Evolutionary conservation across 495 filamentous ascomycete genomes (phyloP), one percentile per base, ranked within the genome.

Genomic region (Lophium mytilinum): DNA sequence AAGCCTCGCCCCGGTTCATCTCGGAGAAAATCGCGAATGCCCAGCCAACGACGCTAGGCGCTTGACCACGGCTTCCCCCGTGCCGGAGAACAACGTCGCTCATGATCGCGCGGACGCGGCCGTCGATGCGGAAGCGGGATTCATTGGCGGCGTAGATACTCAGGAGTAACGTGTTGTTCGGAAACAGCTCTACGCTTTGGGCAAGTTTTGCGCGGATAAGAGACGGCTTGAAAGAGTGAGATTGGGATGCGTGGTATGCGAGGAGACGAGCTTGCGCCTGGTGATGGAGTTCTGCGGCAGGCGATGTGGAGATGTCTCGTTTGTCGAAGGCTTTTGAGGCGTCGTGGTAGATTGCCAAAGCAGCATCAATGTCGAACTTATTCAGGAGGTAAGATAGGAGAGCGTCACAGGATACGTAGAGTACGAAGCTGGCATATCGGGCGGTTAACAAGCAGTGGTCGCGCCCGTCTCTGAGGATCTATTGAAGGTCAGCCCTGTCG

Each of bases 81-180:
- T 52, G 33, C 10, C 60, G 61, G 5, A 80, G 67, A 15, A 80
- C 69, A 14, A 73, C 66, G 35, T 78, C 69, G 18, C 74, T 68
- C 37, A 88, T 67, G 17, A 84, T 73, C 6, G 75, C 74, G 18
- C 87, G 80, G 40, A 93, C 77, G 36, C 85, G 85, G 60, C 92
- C 86, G 55, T 86, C 78, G 56, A 95, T 79, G 36, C 79, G 52
- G 37, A 66, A 66, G 11, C 62, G 55, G 10, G 48, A 34, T 52
- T 69, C 62, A 19, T 66, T 66, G 0, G 46, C 56, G 9, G 79
- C 75, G 67, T 84, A 85, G 12, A 91, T 73, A 14, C 78, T 72
- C 50, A 92, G 78, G 59, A 96, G 85, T 37, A 90, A 78, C 1
- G 85, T 88, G 73, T 95, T 96, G 33, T 78, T 73, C 0, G 90